Evolutionary conservation across 345 rosid species (phyloP), one percentile per base, ranked within the genome.

Genomic region (Durio zibethinus): DNA sequence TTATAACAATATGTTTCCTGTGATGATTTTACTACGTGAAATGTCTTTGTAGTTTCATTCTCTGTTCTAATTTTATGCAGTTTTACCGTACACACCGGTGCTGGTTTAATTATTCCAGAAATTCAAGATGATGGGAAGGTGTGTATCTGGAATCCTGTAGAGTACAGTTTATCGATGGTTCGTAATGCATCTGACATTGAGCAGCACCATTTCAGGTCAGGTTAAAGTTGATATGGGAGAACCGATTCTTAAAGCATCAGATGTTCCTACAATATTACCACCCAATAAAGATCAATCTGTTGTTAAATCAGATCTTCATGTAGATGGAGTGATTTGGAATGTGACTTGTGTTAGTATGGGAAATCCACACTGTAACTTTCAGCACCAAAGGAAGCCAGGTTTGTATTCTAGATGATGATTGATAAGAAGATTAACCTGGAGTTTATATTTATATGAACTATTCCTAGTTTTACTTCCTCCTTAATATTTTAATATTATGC

Each of bases 291-390:
- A 62, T 62, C 86, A 75, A 50, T 84, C 93, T 81, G 93, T 85
- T 77, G 94, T 90, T 72, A 84, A 89, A 75, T 82, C 89, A 3
- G 96, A 85, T 59, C 77, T 94, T 56, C 85, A 76, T 79, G 91
- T 97, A 12, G 97, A 94, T 87, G 97, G 97, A 73, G 88, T 85
- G 42, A 81, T 84, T 75, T 97, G 99, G 99, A 85, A 85, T 82
- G 97, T 90, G 76, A 97, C 97, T n/a, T 94, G 98, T 74, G 97
- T 94, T 83, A 92, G 98, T 64, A 97, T 94, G 99, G 98, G 99
- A 15, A 97, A 97, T 85, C 99, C 99, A 66, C 99, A 97, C 73
- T 97, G 99, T 97, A 29, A 91, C 93, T 67, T 92, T 94, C 59
- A 95, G 97, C 53, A 84, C 81, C 45, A 86, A 86, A 76, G 89